These are phyloP conservation scores for Hypoxylon perforatum DNA, from an alignment of 495 filamentous ascomycete species.

Conservation along the genomic window DNA sequence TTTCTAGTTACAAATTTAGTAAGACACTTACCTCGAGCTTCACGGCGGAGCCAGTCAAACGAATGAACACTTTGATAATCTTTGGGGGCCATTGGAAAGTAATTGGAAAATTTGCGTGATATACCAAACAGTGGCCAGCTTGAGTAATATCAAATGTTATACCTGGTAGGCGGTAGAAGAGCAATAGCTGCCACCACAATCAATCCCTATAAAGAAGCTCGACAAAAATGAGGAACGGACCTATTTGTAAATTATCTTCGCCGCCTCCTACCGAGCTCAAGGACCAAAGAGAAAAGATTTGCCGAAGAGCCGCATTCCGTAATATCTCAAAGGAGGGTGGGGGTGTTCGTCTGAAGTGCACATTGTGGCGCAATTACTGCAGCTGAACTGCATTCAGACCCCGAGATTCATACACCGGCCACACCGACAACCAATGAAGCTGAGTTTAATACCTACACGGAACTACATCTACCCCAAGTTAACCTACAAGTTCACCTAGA, in stretches of 20 bases:
- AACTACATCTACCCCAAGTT: conserved; percentile 6
- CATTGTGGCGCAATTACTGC: conserved; percentile 1
- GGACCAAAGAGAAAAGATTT: background rate
- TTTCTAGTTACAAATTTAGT: background rate
- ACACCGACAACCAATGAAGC: conserved; percentile 5
- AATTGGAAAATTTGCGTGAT: too few relatives aligned
- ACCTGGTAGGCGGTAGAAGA: too few relatives aligned
- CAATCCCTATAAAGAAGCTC: background rate
- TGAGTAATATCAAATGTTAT: too few relatives aligned
- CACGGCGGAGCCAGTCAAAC: conserved; percentile 17
- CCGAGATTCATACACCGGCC: conserved; percentile 1
- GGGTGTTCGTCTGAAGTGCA: conserved; percentile 1
- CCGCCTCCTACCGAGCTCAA: background rate
- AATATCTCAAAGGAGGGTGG: background rate
- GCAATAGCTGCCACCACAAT: background rate
- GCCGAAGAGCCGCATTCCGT: background rate
- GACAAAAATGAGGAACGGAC: background rate
- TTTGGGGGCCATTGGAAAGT: conserved; percentile 1
- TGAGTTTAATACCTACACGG: background rate
- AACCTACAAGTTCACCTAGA: conserved; percentile 2
- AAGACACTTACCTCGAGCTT: conserved; percentile 2
- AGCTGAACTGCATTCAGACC: conserved; percentile 3
- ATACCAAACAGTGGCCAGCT: too few relatives aligned
- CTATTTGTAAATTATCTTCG: background rate
- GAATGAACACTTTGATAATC: background rate